Base-by-base conservation (phyloP, 2,329 filamentous ascomycete species). In the Lasiodiplodia citricola region DNA sequence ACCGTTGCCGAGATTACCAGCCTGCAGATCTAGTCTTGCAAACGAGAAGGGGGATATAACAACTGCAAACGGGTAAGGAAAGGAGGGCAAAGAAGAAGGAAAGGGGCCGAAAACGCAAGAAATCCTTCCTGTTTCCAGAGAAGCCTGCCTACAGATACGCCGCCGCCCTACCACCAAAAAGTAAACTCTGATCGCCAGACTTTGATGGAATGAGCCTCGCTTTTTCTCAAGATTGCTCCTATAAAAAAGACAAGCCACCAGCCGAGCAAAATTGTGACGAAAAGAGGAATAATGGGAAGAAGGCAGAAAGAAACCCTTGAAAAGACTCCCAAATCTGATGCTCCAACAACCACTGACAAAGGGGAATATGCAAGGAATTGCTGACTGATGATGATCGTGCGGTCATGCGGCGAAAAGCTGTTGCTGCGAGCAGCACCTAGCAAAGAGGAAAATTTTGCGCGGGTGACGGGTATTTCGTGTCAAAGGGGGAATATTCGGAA, bases 281-380 rank as follows among this genome's bases (percentile, higher is more conserved):
- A 66, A 37, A 56, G 31, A 44, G 25, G 55, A 54, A 51, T 41
- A 52, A 55, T 18, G 47, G 18, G 51, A 31, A 41, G 18, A 50
- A 56, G 28, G 31, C 10, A 44, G 37, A 56, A 31, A 41, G 23
- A 56, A 44, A 66, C n/a, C 50, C 35, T 56, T 66, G 37, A n/a
- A 35, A 16, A 16, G 50, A 31, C 63, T 66, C 63, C 41, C 50
- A 56, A 18, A 55, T 56, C 31, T 54, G 51, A 55, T 56, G 63
- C 52, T 47, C 63, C 50, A 66, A 41, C 62, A 66, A 66, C 63
- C 35, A 47, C 60, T 64, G 23, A 66, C 50, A 66, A 66, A 66
- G 18, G 63, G 63, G 63, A 66, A 66, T 55, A 66, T 56, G 63
- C 63, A 66, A 66, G 63, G 63, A 66, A 21, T 55, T 66, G 63